Evolutionary conservation across 179 eudicot species (phyloP).

Genomic region (Dionaea muscipula): DNA sequence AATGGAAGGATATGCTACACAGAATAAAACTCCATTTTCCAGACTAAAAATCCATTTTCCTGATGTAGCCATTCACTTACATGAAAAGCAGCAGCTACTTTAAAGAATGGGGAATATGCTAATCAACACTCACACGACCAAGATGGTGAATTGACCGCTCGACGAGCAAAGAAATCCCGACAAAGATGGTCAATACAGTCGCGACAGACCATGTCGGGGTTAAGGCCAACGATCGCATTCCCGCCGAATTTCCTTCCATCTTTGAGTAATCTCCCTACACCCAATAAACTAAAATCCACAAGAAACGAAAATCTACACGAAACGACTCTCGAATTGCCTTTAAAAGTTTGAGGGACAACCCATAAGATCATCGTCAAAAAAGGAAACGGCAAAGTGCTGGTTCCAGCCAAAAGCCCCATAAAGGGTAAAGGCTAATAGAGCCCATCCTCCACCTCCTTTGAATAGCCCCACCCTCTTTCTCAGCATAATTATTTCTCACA

Average conservation of each 20-base stretch:
- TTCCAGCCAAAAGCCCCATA: neutral
- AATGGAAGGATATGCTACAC: too few species aligned
- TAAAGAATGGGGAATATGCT: neutral
- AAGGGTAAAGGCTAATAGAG: neutral
- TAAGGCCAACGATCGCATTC: slow-evolving; percentile 61
- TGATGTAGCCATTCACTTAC: too few species aligned
- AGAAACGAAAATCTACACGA: neutral
- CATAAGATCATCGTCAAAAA: slow-evolving; percentile 1
- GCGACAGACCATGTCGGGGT: slow-evolving; percentile 99
- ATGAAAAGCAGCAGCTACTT: too few species aligned
- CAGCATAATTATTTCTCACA: too few species aligned
- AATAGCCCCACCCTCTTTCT: neutral
- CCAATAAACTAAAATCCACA: neutral
- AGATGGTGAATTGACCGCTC: slow-evolving; percentile 76
- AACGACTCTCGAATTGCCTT: neutral
- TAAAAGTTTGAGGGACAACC: neutral
- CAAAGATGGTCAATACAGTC: slow-evolving; percentile 74
- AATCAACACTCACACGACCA: slow-evolving; percentile 42
- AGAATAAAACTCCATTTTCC: too few species aligned
- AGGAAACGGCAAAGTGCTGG: neutral
- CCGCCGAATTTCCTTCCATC: slow-evolving; percentile 31
- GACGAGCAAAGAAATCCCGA: slow-evolving; percentile 74
- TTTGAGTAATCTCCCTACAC: neutral
- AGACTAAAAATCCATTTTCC: too few species aligned
- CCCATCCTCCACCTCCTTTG: neutral